These are phyloP conservation scores for Gnaphalium uliginosum DNA, from an alignment of 129 eudicot genomes.

Conservation along the genomic window DNA sequence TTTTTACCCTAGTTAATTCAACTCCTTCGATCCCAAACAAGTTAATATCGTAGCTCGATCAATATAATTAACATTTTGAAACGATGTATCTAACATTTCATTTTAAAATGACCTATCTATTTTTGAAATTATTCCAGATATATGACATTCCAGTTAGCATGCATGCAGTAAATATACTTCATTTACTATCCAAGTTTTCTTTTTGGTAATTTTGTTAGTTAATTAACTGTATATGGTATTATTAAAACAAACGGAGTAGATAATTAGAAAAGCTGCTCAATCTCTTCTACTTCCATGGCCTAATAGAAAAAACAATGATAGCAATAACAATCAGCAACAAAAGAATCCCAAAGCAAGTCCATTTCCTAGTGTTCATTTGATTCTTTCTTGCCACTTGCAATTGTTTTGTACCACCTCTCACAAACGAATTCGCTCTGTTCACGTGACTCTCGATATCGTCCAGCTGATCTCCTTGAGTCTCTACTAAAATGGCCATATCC, in stretches of 20 bases:
- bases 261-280: neutral
- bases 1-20: slow-evolving; percentile 31
- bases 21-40: slow-evolving; percentile 8
- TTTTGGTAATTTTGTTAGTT: neutral
- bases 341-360: slow-evolving; percentile 44
- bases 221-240: neutral
- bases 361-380: slow-evolving; percentile 44
- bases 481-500: slow-evolving; percentile 73
- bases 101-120: neutral
- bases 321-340: slow-evolving; percentile 39
- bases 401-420: slow-evolving; percentile 52
- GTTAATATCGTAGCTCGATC: neutral
- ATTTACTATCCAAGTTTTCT: neutral
- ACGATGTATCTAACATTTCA: neutral
- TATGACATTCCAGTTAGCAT: neutral
- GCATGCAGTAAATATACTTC: neutral
- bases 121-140: neutral
- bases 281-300: slow-evolving; percentile 46
- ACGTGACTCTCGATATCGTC: slow-evolving; percentile 60
- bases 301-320: slow-evolving; percentile 34
- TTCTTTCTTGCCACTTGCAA: slow-evolving; percentile 45
- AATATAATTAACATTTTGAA: slow-evolving; percentile 13
- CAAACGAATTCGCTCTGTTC: slow-evolving; percentile 54
- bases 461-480: slow-evolving; percentile 52
- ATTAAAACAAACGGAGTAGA: neutral